phyloP scores from a whole-genome alignment of 306 rosid species.

The Inga laurina region DNA sequence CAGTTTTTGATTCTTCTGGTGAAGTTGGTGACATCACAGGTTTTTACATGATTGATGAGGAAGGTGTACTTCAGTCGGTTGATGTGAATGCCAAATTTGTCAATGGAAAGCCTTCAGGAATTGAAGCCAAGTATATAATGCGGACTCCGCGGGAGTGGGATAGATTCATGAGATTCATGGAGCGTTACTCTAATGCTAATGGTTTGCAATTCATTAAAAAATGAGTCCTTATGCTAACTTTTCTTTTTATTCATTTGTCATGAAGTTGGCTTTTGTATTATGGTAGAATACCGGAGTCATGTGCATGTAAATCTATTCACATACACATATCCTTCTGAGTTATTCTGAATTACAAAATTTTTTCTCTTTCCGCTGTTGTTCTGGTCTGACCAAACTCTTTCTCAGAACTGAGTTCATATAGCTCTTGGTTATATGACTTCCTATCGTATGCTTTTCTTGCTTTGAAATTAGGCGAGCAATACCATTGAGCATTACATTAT shows the following conservation, averaged over 20 bases:
- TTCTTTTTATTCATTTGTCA: conserved; percentile 31
- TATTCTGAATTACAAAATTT: conserved; percentile 31
- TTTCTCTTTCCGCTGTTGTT: conserved; percentile 32
- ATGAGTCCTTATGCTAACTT: conserved; percentile 46
- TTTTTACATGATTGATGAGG: conserved; percentile 96
- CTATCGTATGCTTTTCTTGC: conserved; percentile 14
- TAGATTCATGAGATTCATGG: conserved; percentile 99
- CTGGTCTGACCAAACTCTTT: conserved; percentile 15
- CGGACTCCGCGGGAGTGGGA: conserved; percentile 88
- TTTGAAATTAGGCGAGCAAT: conserved; percentile 14
- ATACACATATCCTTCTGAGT: conserved; percentile 26
- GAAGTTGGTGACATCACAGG: conserved; percentile 98
- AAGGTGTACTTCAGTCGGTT: conserved; percentile 89
- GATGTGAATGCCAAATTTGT: conserved; percentile 94
- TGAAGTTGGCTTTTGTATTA: conserved; percentile 30
- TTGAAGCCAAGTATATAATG: conserved; percentile 94
- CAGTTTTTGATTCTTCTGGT: conserved; percentile 91
- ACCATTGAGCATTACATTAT: not conserved
- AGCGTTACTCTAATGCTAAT: conserved; percentile 83
- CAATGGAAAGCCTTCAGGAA: conserved; percentile 88
- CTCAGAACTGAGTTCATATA: conserved; percentile 20
- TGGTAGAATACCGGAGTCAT: conserved; percentile 35
- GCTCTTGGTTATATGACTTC: conserved; percentile 25
- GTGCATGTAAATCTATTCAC: conserved; percentile 33
- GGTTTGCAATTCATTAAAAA: conserved; percentile 83